phyloP scores from a whole-genome alignment of 352 stramenopile species.

The Pythium scleroteichum region DNA sequence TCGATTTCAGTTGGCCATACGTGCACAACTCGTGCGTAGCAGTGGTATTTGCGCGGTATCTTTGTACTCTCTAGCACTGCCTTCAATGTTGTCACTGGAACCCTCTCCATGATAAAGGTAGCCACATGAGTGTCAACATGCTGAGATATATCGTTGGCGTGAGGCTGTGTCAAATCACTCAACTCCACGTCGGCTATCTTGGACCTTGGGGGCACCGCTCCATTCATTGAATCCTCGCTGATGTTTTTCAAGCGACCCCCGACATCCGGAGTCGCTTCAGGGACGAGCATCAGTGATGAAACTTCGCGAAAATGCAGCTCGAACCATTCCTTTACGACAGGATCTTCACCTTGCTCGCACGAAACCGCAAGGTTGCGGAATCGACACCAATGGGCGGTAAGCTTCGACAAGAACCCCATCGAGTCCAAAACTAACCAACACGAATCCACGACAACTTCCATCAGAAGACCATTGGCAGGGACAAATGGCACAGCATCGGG shows the following conservation, averaged over 20 bases:
- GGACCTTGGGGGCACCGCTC: conserved; percentile 10
- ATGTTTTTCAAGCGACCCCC: conserved; percentile 32
- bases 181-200: neutral
- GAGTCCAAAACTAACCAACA: conserved; percentile 62
- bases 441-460: conserved; percentile 67
- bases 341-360: conserved; percentile 28
- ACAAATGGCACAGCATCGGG: conserved; percentile 23
- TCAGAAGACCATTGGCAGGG: conserved; percentile 44
- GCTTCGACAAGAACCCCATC: conserved; percentile 47
- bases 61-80: conserved; percentile 31
- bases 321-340: conserved; percentile 23
- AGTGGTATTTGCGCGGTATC: conserved; percentile 70
- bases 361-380: conserved; percentile 70
- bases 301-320: conserved; percentile 70
- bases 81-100: conserved; percentile 45
- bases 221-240: too few species aligned
- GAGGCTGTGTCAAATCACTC: neutral
- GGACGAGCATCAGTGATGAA: conserved; percentile 63
- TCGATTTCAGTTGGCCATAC: conserved; percentile 53
- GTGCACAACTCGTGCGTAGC: conserved; percentile 39
- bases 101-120: conserved; percentile 42
- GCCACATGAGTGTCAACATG: conserved; percentile 42
- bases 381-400: conserved; percentile 58
- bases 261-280: conserved; percentile 47
- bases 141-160: neutral